Conservation (phyloP, 2,329 filamentous ascomycete genomes). For the Penicillium frequentans region DNA sequence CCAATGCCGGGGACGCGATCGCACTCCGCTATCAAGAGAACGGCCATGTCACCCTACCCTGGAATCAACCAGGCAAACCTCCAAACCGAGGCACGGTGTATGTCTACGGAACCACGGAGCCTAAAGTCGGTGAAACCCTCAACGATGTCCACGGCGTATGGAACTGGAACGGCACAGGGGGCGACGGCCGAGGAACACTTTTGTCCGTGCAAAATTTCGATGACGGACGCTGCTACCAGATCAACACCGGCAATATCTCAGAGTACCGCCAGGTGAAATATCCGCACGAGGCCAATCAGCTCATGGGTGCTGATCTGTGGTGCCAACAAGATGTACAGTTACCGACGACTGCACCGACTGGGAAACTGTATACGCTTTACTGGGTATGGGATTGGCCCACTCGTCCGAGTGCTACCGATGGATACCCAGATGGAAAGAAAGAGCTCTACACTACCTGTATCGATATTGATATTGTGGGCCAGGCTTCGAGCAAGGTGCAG, state of each 20-base stretch:
- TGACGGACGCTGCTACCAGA: conserved; percentile 86
- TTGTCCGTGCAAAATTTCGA: conserved; percentile 80
- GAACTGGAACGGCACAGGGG: conserved; percentile 77
- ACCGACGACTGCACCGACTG: conserved; percentile 63
- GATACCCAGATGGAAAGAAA: conserved; percentile 42
- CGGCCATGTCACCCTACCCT: conserved; percentile 67
- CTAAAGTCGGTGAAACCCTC: conserved; percentile 59
- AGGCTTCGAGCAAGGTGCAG: conserved; percentile 15
- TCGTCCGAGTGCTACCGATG: conserved; percentile 36
- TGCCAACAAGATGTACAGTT: conserved; percentile 82
- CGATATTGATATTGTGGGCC: conserved; percentile 45
- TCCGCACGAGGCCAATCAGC: conserved; percentile 51
- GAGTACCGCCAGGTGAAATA: conserved; percentile 58
- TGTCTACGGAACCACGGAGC: conserved; percentile 68
- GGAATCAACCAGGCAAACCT: conserved; percentile 60
- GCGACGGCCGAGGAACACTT: conserved; percentile 73
- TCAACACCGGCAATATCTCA: conserved; percentile 63
- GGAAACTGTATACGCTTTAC: conserved; percentile 75
- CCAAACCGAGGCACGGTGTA: conserved; percentile 69
- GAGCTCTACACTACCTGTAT: conserved; percentile 53
- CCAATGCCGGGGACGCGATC: conserved; percentile 61
- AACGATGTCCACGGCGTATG: conserved; percentile 70
- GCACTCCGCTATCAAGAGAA: conserved; percentile 73
- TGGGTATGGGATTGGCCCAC: conserved; percentile 97
- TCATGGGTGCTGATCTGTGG: conserved; percentile 62